These are phyloP conservation scores for Nitzschia sp. DNA, from an alignment of 108 stramenopile species.

Conservation along the genomic window DNA sequence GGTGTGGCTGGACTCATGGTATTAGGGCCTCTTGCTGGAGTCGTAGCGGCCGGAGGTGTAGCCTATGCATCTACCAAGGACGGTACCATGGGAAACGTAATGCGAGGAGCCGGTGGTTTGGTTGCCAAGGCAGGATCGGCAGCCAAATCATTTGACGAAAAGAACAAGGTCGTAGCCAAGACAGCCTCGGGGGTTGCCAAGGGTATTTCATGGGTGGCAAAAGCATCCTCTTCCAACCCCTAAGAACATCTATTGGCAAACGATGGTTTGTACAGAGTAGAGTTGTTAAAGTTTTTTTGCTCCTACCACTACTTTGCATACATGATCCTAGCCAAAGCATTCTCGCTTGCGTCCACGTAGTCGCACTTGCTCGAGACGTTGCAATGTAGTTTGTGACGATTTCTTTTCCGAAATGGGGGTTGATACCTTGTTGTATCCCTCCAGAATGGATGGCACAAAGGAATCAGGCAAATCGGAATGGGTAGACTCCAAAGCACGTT, in stretches of 20 bases:
- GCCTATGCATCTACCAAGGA: conserved; percentile 8
- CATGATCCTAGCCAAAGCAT: conserved; percentile 80
- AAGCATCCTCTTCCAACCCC: not conserved
- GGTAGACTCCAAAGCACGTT: conserved; percentile 91
- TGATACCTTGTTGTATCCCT: conserved; percentile 36
- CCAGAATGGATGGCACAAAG: conserved; percentile 67
- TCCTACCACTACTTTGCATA: too few species aligned
- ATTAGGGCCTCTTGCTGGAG: not conserved
- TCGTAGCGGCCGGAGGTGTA: not conserved
- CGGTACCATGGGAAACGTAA: conserved; percentile 1
- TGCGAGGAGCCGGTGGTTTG: not conserved
- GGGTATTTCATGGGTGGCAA: not conserved
- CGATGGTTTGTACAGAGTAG: too few species aligned
- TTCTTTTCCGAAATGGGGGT: conserved; percentile 11
- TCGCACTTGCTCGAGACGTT: conserved; percentile 82
- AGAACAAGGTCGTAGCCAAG: conserved; percentile 1
- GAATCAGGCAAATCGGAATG: conserved; percentile 69
- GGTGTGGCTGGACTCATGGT: conserved; percentile 7
- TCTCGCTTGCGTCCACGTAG: conserved; percentile 88
- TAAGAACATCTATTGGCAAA: not conserved
- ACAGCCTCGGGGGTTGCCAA: conserved; percentile 2
- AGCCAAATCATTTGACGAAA: conserved; percentile 3
- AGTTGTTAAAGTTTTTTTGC: too few species aligned
- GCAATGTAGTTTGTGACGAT: conserved; percentile 39
- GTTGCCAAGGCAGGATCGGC: not conserved